Evolutionary conservation across 2,329 filamentous ascomycete species (phyloP).

Genomic region (Claviceps capensis): DNA sequence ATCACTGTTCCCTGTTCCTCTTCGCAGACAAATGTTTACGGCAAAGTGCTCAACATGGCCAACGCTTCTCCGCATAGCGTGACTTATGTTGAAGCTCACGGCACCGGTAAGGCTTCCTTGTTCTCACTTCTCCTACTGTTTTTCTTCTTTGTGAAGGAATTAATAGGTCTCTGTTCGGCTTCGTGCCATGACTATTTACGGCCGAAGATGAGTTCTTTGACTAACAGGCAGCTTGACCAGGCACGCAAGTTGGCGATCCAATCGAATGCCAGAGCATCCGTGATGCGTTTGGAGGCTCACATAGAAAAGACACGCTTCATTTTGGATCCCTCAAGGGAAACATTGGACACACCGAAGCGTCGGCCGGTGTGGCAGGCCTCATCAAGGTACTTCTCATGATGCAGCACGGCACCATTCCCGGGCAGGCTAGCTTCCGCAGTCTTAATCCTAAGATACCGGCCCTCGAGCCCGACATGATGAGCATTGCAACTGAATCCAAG

Average conservation of each 20-base stretch:
- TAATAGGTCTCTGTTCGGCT: too few relatives aligned
- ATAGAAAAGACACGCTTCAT: not conserved
- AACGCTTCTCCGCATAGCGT: not conserved
- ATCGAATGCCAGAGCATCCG: slow-evolving; percentile 65
- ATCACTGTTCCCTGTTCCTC: slow-evolving; percentile 71
- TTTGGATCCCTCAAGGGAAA: slow-evolving; percentile 42
- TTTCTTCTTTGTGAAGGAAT: not conserved
- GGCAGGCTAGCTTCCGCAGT: slow-evolving; percentile 19
- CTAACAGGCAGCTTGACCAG: not conserved
- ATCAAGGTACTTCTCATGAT: slow-evolving; percentile 22
- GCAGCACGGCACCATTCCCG: slow-evolving; percentile 11
- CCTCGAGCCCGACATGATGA: slow-evolving; percentile 10
- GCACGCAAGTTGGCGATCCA: slow-evolving; percentile 67
- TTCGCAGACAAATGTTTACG: slow-evolving; percentile 55
- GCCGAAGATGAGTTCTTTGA: not conserved
- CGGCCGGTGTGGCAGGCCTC: slow-evolving; percentile 16
- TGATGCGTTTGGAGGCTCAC: slow-evolving; percentile 18
- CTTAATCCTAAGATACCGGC: slow-evolving; percentile 20
- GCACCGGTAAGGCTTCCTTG: slow-evolving; percentile 42
- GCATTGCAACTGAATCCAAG: slow-evolving; percentile 21
- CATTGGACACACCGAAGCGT: slow-evolving; percentile 42
- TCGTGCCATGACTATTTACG: not conserved
- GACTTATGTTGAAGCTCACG: slow-evolving; percentile 54
- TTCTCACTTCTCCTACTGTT: not conserved
- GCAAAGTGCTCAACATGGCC: not conserved